Base-by-base conservation (phyloP, 73 alveolate genomes). In the Urostyla sp. region DNA sequence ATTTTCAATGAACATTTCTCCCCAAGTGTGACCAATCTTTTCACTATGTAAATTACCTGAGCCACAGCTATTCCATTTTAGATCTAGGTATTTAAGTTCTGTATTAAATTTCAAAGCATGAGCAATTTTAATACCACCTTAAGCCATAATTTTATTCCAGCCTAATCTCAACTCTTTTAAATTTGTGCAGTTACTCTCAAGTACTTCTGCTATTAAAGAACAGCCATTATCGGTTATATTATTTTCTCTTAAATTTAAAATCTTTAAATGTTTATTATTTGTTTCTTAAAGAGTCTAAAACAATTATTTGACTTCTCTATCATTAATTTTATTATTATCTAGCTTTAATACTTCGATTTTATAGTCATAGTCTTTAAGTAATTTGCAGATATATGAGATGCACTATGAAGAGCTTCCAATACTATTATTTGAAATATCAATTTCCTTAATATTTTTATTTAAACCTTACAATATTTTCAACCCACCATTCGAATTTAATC, bases 31-130 rank as follows among this genome's bases (percentile, higher is more conserved):
- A 13, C 76, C 92, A 32, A 84, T 43, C 5, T 60, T 57, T 11
- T 36, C 51, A 0, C 26, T 52, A 18, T 21, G 23, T 1, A 10
- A 31, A 37, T 46, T 61, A 8, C 58, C 52, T 28, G 59, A 37
- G 1, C 92, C 92, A 15, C 34, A 15, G 21, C 57, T 30, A 54
- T 84, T 84, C 76, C 84, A 84, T 34, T 75, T 32, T 40, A 81
- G 44, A 51, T 69, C 79, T 2, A 82, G 31, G 34, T 58, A 36
- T 38, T 55, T 84, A 16, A 84, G 52, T 3, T 24, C 10, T 21
- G 35, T 56, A 32, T 74, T 69, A 11, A 3, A 37, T 15, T 31
- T 46, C 18, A 84, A 44, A 3, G 83, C 60, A 23, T 73, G 58
- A 28, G 84, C 84, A 0, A 84, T 11, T 13, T 20, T 21, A 8